Base-by-base conservation (phyloP, 768 basidiomycete species). In the Tricholoma bakamatsutake region DNA sequence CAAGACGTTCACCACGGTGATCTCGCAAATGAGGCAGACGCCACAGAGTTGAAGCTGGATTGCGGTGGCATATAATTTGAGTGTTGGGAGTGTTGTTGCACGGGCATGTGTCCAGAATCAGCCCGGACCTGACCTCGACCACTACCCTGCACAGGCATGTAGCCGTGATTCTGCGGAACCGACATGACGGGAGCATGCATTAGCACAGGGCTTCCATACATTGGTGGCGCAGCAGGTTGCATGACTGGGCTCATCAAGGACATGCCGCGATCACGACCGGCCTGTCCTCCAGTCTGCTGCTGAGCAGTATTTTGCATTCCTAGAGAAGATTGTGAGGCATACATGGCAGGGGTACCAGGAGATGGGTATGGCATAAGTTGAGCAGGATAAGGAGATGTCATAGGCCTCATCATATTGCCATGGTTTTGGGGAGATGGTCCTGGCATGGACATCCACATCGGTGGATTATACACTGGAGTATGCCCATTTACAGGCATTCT, bases 241-340 rank as follows among this genome's bases (percentile, higher is more conserved):
- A 88, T 76, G n/a, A 79, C 80, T n/a, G 89, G 89, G 65, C 87
- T 90, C 70, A 90, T 80, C 67, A 87, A 70, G 12, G 80, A 69
- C 70, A 87, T 71, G 51, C 73, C 76, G 24, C 81, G 82, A 18
- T 78, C 78, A 50, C 83, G 79, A 54, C 67, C 65, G 5, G 62
- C 67, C 34, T 70, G 69, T 40, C 67, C 67, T 34, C 67, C 71
- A 53, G 67, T 73, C 56, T 73, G 77, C 34, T 71, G 73, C 21
- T 72, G 67, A 27, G 72, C 63, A 17, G 30, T 30, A 24, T 66
- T 73, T 56, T 80, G 80, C 66, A 77, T 72, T 53, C 64, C 72
- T 37, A 71, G 63, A 39, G 73, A 72, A 42, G 73, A 74, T 34
- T 76, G 75, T n/a, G 74, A 71, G 28, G 72, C 68, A 62, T 84